These are phyloP conservation scores for Keithomyces neogunnii DNA, from an alignment of 2,329 filamentous ascomycete genomes.

Conservation along the genomic window DNA sequence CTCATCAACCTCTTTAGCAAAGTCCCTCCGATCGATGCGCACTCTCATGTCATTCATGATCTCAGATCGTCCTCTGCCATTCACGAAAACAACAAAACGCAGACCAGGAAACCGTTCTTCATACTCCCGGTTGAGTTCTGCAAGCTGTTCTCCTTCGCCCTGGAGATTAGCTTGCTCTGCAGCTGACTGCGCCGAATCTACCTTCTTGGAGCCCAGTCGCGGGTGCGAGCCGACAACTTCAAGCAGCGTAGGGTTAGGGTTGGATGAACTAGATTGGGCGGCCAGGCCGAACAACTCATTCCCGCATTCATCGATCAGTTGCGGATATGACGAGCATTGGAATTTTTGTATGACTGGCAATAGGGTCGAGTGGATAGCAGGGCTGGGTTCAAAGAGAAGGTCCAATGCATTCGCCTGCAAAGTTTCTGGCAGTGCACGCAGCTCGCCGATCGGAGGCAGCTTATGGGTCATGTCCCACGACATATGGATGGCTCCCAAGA, in stretches of 20 bases:
- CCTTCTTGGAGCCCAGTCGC: slow-evolving; percentile 70
- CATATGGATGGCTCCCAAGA: not conserved
- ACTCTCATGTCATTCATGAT: slow-evolving; percentile 77
- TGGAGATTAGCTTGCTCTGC: slow-evolving; percentile 74
- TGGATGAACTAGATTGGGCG: slow-evolving; percentile 36
- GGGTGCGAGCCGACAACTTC: slow-evolving; percentile 75
- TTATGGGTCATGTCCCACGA: slow-evolving; percentile 12
- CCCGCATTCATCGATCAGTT: slow-evolving; percentile 60
- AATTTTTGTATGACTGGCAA: slow-evolving; percentile 52
- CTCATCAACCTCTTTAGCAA: slow-evolving; percentile 58
- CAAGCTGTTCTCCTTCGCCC: slow-evolving; percentile 51
- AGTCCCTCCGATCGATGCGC: slow-evolving; percentile 62
- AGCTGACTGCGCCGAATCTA: slow-evolving; percentile 73
- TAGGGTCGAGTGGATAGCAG: slow-evolving; percentile 63
- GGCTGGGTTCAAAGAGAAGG: slow-evolving; percentile 76
- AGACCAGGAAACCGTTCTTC: slow-evolving; percentile 74
- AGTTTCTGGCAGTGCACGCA: slow-evolving; percentile 47
- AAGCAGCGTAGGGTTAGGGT: slow-evolving; percentile 48
- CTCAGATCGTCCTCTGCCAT: slow-evolving; percentile 62
- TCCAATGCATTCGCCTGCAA: slow-evolving; percentile 57
- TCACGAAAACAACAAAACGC: slow-evolving; percentile 87
- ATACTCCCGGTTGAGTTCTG: slow-evolving; percentile 64
- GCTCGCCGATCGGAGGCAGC: slow-evolving; percentile 48
- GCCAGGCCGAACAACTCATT: slow-evolving; percentile 53
- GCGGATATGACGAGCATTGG: slow-evolving; percentile 57